Base-by-base conservation (phyloP, 352 stramenopile species). In the Globisporangium emineosum region DNA sequence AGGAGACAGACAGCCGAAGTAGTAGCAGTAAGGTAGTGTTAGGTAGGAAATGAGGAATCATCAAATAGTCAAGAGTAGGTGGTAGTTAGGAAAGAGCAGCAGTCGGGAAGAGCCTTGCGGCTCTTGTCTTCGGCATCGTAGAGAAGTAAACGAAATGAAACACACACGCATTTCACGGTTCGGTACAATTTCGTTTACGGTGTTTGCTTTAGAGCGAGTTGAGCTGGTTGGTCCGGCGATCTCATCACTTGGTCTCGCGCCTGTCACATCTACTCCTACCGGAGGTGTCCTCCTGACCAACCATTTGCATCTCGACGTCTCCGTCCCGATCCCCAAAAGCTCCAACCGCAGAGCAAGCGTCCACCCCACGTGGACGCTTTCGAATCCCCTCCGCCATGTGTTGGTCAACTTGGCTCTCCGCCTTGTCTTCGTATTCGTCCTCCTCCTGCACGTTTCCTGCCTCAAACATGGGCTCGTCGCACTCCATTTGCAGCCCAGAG, bases 381-480 rank as follows among this genome's bases (percentile, higher is more conserved):
- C 51, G 13, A 37, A 7, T 17, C 29, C 40, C 51, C 2, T 3
- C 29, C 29, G 8, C 51, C 27, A 40, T 17, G 29, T 21, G 51
- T 2, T 13, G 32, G 29, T 27, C 51, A 40, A 27, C 40, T n/a
- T 40, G 51, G 17, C 15, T 45, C 37, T 6, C 37, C 0, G 51
- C 17, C 15, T 57, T 57, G 29, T 45, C 35, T 42, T 67, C 61
- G 1, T 56, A 35, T 0, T 63, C 54, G 1, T 59, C 52, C 1
- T 33, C 47, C 10, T 51, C 37, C 35, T 37, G 35, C 37, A 57
- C 45, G 19, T 15, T 15, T 8, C 15, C 52, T 21, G 37, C 37
- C 3, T 61, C 55, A n/a, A 61, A 27, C 55, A 61, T 61, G 25
- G 55, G 37, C 37, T 61, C 55, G 25, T 61, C 37, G 33, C 55